Percentiles rank a stretch among this genome's conserved stretches.
Evolutionary conservation across 257 asterid genomes (phyloP).

Genomic region (Petunia axillaris): DNA sequence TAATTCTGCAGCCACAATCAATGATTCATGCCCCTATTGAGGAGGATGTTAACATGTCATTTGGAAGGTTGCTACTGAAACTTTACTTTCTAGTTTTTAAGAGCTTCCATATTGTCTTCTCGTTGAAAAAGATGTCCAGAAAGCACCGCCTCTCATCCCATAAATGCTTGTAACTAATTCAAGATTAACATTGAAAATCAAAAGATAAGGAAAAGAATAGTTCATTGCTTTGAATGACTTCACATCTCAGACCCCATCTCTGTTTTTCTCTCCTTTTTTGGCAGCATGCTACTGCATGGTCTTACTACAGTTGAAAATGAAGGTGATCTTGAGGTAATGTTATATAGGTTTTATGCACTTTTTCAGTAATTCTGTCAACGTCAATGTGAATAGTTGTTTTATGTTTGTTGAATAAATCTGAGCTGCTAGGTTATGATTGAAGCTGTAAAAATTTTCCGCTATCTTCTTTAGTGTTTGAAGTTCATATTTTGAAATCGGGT

Average conservation of each 20-base stretch:
- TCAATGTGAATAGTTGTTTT: no score
- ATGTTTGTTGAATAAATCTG: no score
- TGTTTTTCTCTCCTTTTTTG: neutral
- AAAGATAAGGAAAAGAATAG: constrained; percentile 20
- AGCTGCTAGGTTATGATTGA: no score
- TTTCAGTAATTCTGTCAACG: neutral
- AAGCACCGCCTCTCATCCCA: neutral
- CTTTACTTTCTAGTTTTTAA: constrained; percentile 17
- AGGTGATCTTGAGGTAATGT: constrained; percentile 91
- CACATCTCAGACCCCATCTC: constrained; percentile 27
- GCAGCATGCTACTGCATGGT: constrained; percentile 97
- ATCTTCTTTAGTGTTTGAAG: no score
- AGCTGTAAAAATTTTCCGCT: no score
- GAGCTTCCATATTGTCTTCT: neutral
- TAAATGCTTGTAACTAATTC: neutral
- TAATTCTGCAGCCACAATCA: constrained; percentile 76
- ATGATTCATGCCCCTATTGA: constrained; percentile 68
- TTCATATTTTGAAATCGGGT: no score
- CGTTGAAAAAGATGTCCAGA: neutral
- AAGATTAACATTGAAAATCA: neutral
- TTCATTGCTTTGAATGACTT: constrained; percentile 22
- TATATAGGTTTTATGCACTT: constrained; percentile 2
- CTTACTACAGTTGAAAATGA: constrained; percentile 74
- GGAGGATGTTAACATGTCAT: constrained; percentile 92
- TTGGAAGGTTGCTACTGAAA: constrained; percentile 66